Evolutionary conservation across 495 filamentous ascomycete species (phyloP), one percentile per base, ranked within the genome.

Genomic region (Pyronema omphalodes): DNA sequence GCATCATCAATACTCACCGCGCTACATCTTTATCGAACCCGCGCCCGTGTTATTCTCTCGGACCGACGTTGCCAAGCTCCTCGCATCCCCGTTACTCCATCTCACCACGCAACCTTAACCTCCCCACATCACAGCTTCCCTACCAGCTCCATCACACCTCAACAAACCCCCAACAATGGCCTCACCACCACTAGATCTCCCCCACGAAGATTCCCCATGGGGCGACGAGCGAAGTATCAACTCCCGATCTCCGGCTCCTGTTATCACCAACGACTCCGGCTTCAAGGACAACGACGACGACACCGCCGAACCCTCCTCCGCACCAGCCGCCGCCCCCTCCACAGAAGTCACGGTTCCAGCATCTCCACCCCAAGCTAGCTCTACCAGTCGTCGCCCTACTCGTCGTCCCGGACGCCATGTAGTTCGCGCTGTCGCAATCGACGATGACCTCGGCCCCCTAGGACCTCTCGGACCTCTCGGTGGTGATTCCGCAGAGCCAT

Each of bases 381-480:
- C 58, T 36, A 14, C 44, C 43, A 11, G 29, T 3, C 59, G 56
- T 7, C 62, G 63, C 35, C 55, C 58, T 7, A 56, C 62, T 4
- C 62, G 63, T 23, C 63, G 63, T 36, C 59, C 59, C 5, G 62
- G 57, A 37, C 63, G 63, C 35, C 62, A 66, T 29, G 58, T 57
- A 14, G 62, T 58, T 36, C 63, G 54, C 40, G 57, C 58, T 39
- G 83, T 96, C 70, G 86, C 86, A 35, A 80, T 93, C 56, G 86
- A 89, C 61, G 85, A 94, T 65, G 82, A 86, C 43, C 73, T 93
- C 48, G 93, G 91, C 33, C 91, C 91, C n/a, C 75, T 98, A 33
- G 93, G 91, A 37, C 86, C 91, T 51, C 71, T 88, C 2, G 81
- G 82, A 18, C 75, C 80, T 54, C 80, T 75, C 43, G 70, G 74